Conservation (phyloP, 2,329 filamentous ascomycete genomes). For the Aureobasidium leucospermi region DNA sequence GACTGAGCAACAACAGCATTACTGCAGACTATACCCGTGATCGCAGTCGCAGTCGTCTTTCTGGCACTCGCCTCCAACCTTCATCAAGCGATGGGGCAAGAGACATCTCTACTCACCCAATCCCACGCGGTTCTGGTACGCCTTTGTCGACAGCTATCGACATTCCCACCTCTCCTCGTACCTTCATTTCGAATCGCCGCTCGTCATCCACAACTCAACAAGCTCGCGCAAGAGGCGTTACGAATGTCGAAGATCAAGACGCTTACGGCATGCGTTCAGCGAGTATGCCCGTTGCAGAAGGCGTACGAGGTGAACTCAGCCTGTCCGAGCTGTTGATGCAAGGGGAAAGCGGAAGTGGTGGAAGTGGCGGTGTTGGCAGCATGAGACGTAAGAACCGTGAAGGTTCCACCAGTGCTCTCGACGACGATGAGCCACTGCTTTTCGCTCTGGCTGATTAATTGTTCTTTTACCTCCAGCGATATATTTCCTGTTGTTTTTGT, state of each 20-base stretch:
- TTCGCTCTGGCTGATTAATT: slow-evolving; percentile 61
- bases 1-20: slow-evolving; percentile 86
- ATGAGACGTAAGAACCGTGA: neutral
- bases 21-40: slow-evolving; percentile 42
- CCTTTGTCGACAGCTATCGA: slow-evolving; percentile 56
- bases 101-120: neutral
- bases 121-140: slow-evolving; percentile 19
- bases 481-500: neutral
- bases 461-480: neutral
- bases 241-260: slow-evolving; percentile 50
- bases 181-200: slow-evolving; percentile 44
- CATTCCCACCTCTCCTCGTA: slow-evolving; percentile 63
- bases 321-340: slow-evolving; percentile 48
- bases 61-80: neutral
- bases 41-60: slow-evolving; percentile 23
- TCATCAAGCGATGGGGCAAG: slow-evolving; percentile 14
- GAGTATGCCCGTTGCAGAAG: slow-evolving; percentile 59
- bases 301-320: slow-evolving; percentile 49
- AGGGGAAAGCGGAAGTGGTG: neutral
- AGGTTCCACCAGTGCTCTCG: slow-evolving; percentile 28
- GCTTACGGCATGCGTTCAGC: slow-evolving; percentile 58
- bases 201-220: slow-evolving; percentile 62
- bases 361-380: neutral
- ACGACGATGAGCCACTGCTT: slow-evolving; percentile 62
- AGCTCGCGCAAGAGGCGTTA: slow-evolving; percentile 44